Base-by-base conservation (phyloP, 495 filamentous ascomycete species). In the Bacidia gigantensis region DNA sequence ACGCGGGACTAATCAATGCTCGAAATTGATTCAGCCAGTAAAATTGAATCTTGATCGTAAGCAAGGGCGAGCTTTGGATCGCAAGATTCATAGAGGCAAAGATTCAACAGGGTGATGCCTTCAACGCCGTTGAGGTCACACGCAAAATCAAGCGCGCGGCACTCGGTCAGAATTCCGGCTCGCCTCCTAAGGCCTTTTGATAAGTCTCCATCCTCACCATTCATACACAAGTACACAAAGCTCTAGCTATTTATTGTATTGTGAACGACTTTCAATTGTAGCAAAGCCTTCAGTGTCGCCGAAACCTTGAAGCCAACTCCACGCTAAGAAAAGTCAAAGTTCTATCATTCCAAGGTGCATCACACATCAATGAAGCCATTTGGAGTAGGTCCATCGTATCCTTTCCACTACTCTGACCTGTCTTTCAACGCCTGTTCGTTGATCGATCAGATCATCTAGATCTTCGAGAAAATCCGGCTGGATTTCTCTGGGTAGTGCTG, bases 301-400 rank as follows among this genome's bases (percentile, higher is more conserved):
- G 29, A 35, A 35, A 35, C 14, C 14, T 35, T 35, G 7, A 35
- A 35, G 29, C 29, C 29, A 35, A 35, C 29, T 5, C 29, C 29
- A 35, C 29, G 29, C 29, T 35, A 35, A 14, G 14, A 35, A 7
- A 35, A 14, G 7, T 35, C 29, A 7, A n/a, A n/a, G n/a, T n/a
- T n/a, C n/a, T n/a, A n/a, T n/a, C n/a, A n/a, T n/a, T n/a, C n/a
- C n/a, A n/a, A n/a, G n/a, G 29, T 35, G 7, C 5, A 35, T 35
- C 29, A 35, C 14, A 14, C 29, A 26, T 49, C 44, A 50, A 38
- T 29, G 46, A 26, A 89, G 64, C 80, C 82, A 92, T 60, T 81
- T 84, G 7, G 78, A 78, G 73, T 96, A 95, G 11, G 83, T 83
- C 83, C 92, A 96, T 51, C 83, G 72, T 55, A 96, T 86, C 53